Conservation (phyloP, 1,139 yeast genomes). For the Yamadazyma buinensis region DNA sequence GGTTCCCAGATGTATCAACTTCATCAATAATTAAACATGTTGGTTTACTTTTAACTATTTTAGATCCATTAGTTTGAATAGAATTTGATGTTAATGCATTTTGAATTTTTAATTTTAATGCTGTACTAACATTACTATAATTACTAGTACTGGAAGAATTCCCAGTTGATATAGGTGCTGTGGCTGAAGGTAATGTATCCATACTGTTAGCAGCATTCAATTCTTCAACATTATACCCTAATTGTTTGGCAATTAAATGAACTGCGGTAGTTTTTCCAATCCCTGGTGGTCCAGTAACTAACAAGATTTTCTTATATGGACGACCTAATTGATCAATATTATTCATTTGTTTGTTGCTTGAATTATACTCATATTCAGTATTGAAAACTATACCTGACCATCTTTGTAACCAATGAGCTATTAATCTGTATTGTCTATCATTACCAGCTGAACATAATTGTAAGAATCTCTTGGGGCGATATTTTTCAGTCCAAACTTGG, state of each 20-base stretch:
- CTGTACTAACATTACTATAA: constrained; percentile 21
- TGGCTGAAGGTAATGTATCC: constrained; percentile 27
- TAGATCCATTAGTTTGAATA: constrained; percentile 31
- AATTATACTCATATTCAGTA: constrained; percentile 21
- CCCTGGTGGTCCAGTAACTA: constrained; percentile 92
- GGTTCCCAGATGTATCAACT: constrained; percentile 83
- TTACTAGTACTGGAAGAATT: constrained; percentile 9
- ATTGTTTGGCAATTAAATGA: constrained; percentile 76
- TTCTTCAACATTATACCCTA: constrained; percentile 79
- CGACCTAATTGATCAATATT: constrained; percentile 59
- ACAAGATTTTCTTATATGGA: constrained; percentile 65
- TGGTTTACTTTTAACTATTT: constrained; percentile 47
- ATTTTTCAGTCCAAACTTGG: constrained; percentile 62
- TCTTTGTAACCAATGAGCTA: constrained; percentile 74
- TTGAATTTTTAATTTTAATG: constrained; percentile 49
- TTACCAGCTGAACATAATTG: constrained; percentile 70
- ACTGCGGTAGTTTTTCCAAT: constrained; percentile 93
- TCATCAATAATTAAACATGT: constrained; percentile 85
- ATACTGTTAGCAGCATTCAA: constrained; percentile 82
- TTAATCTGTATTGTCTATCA: constrained; percentile 67
- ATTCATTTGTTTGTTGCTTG: constrained; percentile 30
- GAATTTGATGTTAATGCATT: constrained; percentile 69
- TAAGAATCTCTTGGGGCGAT: constrained; percentile 69
- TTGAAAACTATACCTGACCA: constrained; percentile 75
- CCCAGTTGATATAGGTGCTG: constrained; percentile 9